Base-by-base conservation (phyloP, 352 stramenopile species). In the Phytophthora quininea region DNA sequence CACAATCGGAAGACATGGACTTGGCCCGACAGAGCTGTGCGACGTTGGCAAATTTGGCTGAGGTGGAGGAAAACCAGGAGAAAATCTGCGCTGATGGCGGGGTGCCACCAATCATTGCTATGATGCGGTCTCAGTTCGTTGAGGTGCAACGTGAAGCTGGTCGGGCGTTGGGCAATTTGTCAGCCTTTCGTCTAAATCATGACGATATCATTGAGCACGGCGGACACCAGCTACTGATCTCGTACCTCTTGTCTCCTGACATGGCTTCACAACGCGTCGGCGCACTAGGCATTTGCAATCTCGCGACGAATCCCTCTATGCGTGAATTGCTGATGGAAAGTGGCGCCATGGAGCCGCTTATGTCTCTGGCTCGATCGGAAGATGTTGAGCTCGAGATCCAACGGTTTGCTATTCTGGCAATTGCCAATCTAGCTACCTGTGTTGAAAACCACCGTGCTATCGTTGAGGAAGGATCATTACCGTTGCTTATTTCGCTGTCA, bases 331-430 rank as follows among this genome's bases (percentile, higher is more conserved):
- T 99, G 10, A 98, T 99, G 90, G 84, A 96, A 49, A 94, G 84
- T 29, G 96, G 95, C 1, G 90, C 88, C 4, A 95, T 99, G 69
- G 96, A 99, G 71, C 96, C 96, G 12, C 80, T 99, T 24, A 98
- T 97, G 81, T 97, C 93, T 1, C 82, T 99, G 7, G 91, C 95
- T 19, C 84, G 95, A 12, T 98, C 91, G 3, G 95, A 98, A 33
- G 96, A 98, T 47, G 89, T 98, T 15, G 94, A 99, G 69, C 73
- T 98, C 24, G 96, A 99, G 71, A 98, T 98, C 62, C 90, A 98
- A 69, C 88, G 96, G 15, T 98, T 98, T 54, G 75, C 91, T 2
- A 97, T 98, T 67, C 76, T 98, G 4, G 92, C 92, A 3, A 97
- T 98, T 49, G 95, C 95, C 1, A 99, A 99, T 76, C 66, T 99